phyloP scores from a whole-genome alignment of 164 flowering plant genomes.

The Vitis rupestris region DNA sequence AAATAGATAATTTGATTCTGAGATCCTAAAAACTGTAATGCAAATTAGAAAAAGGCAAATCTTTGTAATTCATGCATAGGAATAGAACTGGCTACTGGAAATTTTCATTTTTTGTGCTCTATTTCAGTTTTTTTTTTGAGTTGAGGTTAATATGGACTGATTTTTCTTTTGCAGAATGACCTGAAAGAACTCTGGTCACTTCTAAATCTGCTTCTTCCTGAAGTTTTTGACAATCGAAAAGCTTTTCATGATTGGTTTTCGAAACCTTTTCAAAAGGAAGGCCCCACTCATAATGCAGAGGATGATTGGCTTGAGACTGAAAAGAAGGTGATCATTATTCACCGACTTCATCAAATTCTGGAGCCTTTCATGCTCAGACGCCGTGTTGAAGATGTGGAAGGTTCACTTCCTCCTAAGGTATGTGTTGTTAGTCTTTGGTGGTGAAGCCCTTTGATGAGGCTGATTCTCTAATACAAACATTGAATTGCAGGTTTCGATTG shows the following conservation, averaged over 20 bases:
- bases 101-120: not conserved
- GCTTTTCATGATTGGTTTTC: constrained; percentile 99
- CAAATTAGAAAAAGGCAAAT: no score
- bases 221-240: constrained; percentile 97
- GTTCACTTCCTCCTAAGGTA: constrained; percentile 98
- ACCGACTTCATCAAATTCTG: constrained; percentile 95
- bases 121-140: not conserved
- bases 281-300: constrained; percentile 71
- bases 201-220: constrained; percentile 93
- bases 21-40: no score
- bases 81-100: not conserved
- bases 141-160: not conserved
- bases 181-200: constrained; percentile 98
- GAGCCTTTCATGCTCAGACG: constrained; percentile 99
- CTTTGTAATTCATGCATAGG: not conserved
- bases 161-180: constrained; percentile 75
- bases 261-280: constrained; percentile 95
- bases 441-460: constrained; percentile 3
- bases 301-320: constrained; percentile 99
- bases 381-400: constrained; percentile 99
- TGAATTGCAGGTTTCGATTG: constrained; percentile 78
- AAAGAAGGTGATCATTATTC: constrained; percentile 94
- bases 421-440: constrained; percentile 1
- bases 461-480: constrained; percentile 5
- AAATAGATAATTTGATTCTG: no score